Conservation (phyloP, 768 basidiomycete genomes). For the Ramaria sp. region DNA sequence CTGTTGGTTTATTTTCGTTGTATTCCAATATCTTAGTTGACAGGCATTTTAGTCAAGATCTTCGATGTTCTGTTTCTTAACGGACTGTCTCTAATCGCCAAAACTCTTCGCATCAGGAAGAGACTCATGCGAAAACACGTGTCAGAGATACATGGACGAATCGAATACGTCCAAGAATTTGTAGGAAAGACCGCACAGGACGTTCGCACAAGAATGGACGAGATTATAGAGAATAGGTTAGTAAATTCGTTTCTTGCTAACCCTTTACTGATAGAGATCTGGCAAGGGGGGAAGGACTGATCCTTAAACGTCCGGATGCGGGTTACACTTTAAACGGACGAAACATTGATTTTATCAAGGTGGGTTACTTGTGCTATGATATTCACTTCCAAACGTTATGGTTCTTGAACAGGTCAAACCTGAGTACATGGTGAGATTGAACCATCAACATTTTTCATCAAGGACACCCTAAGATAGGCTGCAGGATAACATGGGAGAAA, state of each 20-base stretch:
- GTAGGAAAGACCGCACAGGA: constrained; percentile 74
- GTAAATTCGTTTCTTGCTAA: constrained; percentile 3
- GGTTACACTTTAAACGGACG: constrained; percentile 81
- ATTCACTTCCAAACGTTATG: not conserved
- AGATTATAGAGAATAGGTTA: constrained; percentile 58
- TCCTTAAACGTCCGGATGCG: constrained; percentile 76
- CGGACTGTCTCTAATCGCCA: constrained; percentile 64
- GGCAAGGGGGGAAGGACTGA: constrained; percentile 81
- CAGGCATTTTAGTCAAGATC: constrained; percentile 68
- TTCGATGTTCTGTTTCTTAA: constrained; percentile 92
- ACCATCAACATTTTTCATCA: not conserved
- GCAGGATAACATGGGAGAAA: constrained; percentile 87
- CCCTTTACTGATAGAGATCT: not conserved
- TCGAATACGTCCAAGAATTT: constrained; percentile 68
- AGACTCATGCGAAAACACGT: constrained; percentile 61
- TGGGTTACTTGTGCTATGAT: constrained; percentile 16
- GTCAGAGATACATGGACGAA: constrained; percentile 57
- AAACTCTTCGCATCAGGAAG: constrained; percentile 66
- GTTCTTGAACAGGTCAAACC: constrained; percentile 51
- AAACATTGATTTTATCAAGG: constrained; percentile 91
- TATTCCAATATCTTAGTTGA: not conserved
- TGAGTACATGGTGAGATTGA: constrained; percentile 62
- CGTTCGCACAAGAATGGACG: constrained; percentile 68
- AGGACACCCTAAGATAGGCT: not conserved
- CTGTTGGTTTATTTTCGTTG: constrained; percentile 42